Evolutionary conservation across 75 land plant species (phyloP).

Genomic region (Cunninghamia lanceolata): DNA sequence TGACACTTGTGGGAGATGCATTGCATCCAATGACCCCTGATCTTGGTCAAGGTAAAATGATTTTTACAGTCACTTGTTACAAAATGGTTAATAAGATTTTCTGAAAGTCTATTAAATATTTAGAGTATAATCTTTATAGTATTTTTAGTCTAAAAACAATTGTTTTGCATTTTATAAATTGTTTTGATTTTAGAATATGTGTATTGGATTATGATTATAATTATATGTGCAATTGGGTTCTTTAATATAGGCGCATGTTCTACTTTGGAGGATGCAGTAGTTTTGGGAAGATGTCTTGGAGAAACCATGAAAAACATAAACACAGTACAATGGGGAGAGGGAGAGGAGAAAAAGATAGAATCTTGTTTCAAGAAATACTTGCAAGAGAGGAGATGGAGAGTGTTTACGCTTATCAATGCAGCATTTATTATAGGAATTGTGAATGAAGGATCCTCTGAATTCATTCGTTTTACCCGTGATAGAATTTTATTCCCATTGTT

Average conservation of each 20-base stretch:
- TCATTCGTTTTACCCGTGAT: slow-evolving; percentile 13
- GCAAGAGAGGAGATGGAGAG: background rate
- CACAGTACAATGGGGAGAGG: background rate
- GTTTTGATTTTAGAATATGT: too few species aligned
- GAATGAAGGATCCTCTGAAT: background rate
- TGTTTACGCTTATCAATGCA: background rate
- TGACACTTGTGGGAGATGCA: slow-evolving; percentile 72
- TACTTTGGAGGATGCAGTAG: slow-evolving; percentile 66
- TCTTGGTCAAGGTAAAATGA: slow-evolving; percentile 46
- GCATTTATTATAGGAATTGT: background rate
- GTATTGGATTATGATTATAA: too few species aligned
- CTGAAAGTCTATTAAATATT: too few species aligned
- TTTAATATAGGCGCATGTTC: slow-evolving; percentile 50
- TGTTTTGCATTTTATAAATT: too few species aligned
- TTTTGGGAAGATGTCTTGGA: slow-evolving; percentile 18
- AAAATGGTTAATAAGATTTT: too few species aligned
- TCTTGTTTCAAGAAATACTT: slow-evolving; percentile 23
- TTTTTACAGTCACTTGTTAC: too few species aligned
- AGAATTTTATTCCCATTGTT: slow-evolving; percentile 20
- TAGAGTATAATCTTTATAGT: too few species aligned
- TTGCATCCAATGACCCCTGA: slow-evolving; percentile 74
- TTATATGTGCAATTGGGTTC: too few species aligned
- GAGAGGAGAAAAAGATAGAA: slow-evolving; percentile 15
- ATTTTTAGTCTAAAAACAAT: too few species aligned
- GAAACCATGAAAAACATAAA: background rate